phyloP scores from a whole-genome alignment of 495 filamentous ascomycete species.

The Podospora pseudocomata region DNA sequence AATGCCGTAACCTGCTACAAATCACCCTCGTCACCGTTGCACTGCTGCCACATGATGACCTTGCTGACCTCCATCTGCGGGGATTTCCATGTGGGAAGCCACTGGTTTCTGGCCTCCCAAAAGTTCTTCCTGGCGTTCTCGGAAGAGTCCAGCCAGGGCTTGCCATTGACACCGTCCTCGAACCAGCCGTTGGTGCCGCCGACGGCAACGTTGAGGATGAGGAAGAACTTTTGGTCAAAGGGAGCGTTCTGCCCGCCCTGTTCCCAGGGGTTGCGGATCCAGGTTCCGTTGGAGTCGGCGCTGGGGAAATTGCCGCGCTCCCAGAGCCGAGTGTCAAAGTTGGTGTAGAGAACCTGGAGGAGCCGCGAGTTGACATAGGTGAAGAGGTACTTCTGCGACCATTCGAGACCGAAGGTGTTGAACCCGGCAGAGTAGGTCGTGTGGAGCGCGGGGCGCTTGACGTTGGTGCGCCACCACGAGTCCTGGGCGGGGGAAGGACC shows the following conservation, averaged over 20 bases:
- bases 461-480: slow-evolving; percentile 74
- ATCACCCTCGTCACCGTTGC: slow-evolving; percentile 51
- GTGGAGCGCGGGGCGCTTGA: slow-evolving; percentile 70
- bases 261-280: slow-evolving; percentile 64
- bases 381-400: slow-evolving; percentile 84
- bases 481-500: slow-evolving; percentile 60
- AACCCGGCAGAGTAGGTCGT: slow-evolving; percentile 64
- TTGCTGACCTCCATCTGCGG: slow-evolving; percentile 68
- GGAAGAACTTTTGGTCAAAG: slow-evolving; percentile 77
- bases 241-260: slow-evolving; percentile 63
- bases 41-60: slow-evolving; percentile 80
- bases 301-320: slow-evolving; percentile 68
- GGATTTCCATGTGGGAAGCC: slow-evolving; percentile 71
- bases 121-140: slow-evolving; percentile 68
- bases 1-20: slow-evolving; percentile 13
- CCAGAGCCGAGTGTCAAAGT: slow-evolving; percentile 72
- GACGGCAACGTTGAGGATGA: slow-evolving; percentile 79
- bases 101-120: slow-evolving; percentile 61
- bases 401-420: slow-evolving; percentile 79
- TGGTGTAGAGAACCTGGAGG: slow-evolving; percentile 72
- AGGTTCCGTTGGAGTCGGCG: slow-evolving; percentile 64
- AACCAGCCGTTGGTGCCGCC: slow-evolving; percentile 86
- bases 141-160: slow-evolving; percentile 75
- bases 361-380: slow-evolving; percentile 79
- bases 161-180: slow-evolving; percentile 61